These are phyloP conservation scores for Dictyostelium intermedium DNA, from an alignment of 78 protist species.

Conservation along the genomic window DNA sequence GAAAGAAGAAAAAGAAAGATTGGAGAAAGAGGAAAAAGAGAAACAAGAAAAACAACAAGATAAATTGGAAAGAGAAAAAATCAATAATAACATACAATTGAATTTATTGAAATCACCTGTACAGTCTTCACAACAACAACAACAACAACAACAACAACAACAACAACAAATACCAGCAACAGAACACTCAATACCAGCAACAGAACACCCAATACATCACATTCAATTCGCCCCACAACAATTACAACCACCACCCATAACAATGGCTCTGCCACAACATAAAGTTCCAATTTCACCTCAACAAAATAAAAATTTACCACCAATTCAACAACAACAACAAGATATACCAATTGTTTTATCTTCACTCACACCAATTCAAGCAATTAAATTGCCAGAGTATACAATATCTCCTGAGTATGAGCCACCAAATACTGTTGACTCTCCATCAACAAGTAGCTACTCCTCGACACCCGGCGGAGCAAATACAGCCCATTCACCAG, in stretches of 20 bases:
- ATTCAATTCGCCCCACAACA: not conserved
- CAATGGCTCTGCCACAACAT: not conserved
- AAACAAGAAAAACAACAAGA: not conserved
- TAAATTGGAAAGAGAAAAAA: not conserved
- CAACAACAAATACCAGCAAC: not conserved
- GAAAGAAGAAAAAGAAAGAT: not conserved
- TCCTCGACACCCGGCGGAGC: not conserved
- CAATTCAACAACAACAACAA: not conserved
- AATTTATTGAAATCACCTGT: not conserved
- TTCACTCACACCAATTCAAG: not conserved
- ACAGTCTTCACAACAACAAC: not conserved
- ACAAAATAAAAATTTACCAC: not conserved
- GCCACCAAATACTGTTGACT: not conserved
- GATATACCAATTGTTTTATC: constrained; percentile 12
- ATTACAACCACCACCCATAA: not conserved
- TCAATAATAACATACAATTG: not conserved
- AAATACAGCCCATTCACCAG: not conserved
- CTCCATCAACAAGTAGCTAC: constrained; percentile 1
- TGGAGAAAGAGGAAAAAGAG: not conserved
- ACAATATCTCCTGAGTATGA: constrained; percentile 5
- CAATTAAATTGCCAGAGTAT: constrained; percentile 5
- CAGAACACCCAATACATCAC: not conserved
- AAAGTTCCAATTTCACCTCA: not conserved
- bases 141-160: not conserved
- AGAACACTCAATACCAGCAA: not conserved